A percentile compares a stretch with the other conserved stretches of the same genome.
Conservation (phyloP, 768 basidiomycete genomes). For the Kwoniella newhampshirensis region DNA sequence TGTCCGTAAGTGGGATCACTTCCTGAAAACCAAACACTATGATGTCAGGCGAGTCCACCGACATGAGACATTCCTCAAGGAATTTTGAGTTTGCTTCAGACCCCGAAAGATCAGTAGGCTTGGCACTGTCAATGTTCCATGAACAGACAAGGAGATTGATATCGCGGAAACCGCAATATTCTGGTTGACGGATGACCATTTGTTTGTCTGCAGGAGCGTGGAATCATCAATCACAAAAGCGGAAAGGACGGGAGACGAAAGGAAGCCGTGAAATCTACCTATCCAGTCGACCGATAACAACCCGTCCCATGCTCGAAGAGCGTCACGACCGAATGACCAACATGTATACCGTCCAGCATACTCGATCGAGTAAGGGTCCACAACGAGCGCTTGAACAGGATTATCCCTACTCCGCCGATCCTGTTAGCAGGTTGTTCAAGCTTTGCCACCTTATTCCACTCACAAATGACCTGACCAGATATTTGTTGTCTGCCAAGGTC, state of each 20-base stretch:
- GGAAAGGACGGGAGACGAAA: too few relatives aligned
- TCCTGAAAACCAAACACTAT: conserved; percentile 95
- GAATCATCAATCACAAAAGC: too few relatives aligned
- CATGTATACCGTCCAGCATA: conserved; percentile 62
- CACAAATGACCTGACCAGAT: conserved; percentile 76
- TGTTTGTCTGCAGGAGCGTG: conserved; percentile 63
- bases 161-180: conserved; percentile 76
- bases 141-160: conserved; percentile 76
- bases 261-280: conserved; percentile 59
- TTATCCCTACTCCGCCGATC: conserved; percentile 49
- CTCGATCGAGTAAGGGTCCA: conserved; percentile 75
- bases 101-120: conserved; percentile 70
- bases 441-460: conserved; percentile 15
- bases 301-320: conserved; percentile 83
- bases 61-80: conserved; percentile 71
- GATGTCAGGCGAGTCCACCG: conserved; percentile 77
- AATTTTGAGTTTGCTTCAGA: conserved; percentile 74
- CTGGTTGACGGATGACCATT: conserved; percentile 68
- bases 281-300: conserved; percentile 80
- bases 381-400: conserved; percentile 65
- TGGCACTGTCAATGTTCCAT: conserved; percentile 90
- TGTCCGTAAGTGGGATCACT: conserved; percentile 89
- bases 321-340: conserved; percentile 72
- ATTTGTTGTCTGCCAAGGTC: conserved; percentile 85
- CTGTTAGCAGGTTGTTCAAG: neutral